Evolutionary conservation across 306 rosid species (phyloP).

Genomic region (Pterocarpus macrocarpus): DNA sequence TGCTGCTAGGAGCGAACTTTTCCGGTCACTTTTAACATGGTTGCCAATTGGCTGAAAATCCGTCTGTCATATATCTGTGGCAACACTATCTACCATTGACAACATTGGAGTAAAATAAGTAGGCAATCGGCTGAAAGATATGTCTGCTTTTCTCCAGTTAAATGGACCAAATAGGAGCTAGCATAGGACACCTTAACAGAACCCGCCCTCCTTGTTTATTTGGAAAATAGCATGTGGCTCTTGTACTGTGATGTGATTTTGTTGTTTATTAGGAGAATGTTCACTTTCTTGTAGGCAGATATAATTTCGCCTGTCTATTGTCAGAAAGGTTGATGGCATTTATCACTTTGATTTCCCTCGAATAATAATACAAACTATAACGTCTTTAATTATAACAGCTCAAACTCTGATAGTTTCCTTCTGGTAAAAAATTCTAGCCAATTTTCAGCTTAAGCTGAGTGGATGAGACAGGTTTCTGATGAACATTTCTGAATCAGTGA

Average conservation of each 20-base stretch:
- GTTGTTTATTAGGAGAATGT: background rate
- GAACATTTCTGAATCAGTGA: slow-evolving; percentile 30
- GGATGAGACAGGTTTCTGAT: slow-evolving; percentile 20
- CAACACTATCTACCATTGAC: no score
- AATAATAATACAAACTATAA: background rate
- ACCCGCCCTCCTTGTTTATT: no score
- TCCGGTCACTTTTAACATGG: no score
- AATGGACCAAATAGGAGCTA: background rate
- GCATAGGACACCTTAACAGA: no score
- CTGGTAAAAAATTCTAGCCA: slow-evolving; percentile 7
- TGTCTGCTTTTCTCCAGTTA: background rate
- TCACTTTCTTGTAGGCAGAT: slow-evolving; percentile 3
- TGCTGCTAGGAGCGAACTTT: no score
- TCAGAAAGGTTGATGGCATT: background rate
- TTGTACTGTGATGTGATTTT: slow-evolving; percentile 9
- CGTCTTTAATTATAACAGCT: background rate
- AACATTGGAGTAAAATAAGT: background rate
- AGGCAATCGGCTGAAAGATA: background rate
- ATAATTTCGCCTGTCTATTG: background rate
- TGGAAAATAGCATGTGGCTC: background rate
- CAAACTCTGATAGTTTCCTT: background rate
- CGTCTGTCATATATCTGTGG: no score
- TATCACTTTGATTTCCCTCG: slow-evolving; percentile 13
- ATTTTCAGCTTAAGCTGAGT: slow-evolving; percentile 10
- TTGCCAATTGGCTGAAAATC: no score